Base-by-base conservation (phyloP, 768 basidiomycete species). In the Saitozyma sp. region DNA sequence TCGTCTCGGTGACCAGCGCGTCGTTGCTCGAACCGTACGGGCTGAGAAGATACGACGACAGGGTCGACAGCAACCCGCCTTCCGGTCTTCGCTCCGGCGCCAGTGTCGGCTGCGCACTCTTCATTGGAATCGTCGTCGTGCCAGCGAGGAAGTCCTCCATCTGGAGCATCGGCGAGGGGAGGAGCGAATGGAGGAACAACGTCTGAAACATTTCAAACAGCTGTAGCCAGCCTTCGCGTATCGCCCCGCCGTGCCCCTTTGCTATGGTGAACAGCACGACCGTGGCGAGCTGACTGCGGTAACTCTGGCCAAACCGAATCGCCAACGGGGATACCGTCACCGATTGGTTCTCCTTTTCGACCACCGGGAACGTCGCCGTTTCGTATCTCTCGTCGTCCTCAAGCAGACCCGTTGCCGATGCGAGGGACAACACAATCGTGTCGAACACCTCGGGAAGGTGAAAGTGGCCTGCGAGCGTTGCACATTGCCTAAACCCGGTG, bases 101-200 rank as follows among this genome's bases (percentile, higher is more conserved):
- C 16, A 29, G 38, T 17, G 45, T 46, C 1, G 89, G 86, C 66
- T 87, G 84, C 66, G 85, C 85, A 20, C 91, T 86, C 63, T 89
- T 87, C 50, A 98, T 83, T 29, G 96, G 95, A 69, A 98, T 98
- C 82, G 88, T 88, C 8, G 91, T 89, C 40, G 88, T 86, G 14
- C 93, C 94, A n/a, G 92, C 92, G 9, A 97, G 84, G 82, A 99
- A 98, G 75, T 98, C 96, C 76, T 96, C 95, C 90, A 96, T 94
- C 77, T 95, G 92, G 10, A 96, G 82, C 89, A 99, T 90, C 54
- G 89, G 84, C 9, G 84, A 86, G 0, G 96, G 96, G 16, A 99
- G 82, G 29, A 98, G 83, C 16, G 94, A 94, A 76, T 98, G 90
- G 51, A 97, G 80, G 81, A 98, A 99, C 20, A 99, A 82, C 41